These are phyloP conservation scores for Venturia effusa DNA, from an alignment of 2,329 filamentous ascomycete species.

Conservation along the genomic window DNA sequence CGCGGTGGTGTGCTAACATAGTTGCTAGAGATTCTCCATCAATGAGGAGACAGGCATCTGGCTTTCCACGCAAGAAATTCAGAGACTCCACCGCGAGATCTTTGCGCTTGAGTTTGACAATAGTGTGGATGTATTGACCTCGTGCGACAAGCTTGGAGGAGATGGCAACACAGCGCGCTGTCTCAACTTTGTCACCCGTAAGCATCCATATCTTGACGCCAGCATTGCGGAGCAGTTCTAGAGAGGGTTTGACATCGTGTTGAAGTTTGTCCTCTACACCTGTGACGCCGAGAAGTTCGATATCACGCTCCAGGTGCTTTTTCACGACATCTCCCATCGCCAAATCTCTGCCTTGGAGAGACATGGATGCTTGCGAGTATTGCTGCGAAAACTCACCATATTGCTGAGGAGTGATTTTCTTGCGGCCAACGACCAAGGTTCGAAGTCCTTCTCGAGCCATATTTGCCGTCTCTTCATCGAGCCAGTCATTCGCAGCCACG, in stretches of 20 bases:
- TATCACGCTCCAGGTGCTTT: constrained; percentile 71
- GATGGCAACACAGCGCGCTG: constrained; percentile 88
- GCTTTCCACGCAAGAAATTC: constrained; percentile 76
- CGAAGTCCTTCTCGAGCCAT: constrained; percentile 96
- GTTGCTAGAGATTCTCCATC: constrained; percentile 84
- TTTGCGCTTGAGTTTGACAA: constrained; percentile 73
- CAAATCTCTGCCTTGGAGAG: constrained; percentile 67
- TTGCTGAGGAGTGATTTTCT: constrained; percentile 64
- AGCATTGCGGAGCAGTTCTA: constrained; percentile 90
- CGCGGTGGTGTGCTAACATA: constrained; percentile 71
- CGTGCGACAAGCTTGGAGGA: constrained; percentile 87
- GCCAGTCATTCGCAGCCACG: constrained; percentile 92
- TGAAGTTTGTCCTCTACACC: constrained; percentile 97
- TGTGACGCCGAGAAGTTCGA: constrained; percentile 93
- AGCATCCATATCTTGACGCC: constrained; percentile 99
- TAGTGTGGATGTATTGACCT: constrained; percentile 92
- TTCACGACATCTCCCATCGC: constrained; percentile 72
- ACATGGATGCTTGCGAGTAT: constrained; percentile 70
- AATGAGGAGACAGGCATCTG: constrained; percentile 79
- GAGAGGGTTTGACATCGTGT: constrained; percentile 84
- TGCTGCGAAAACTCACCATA: constrained; percentile 69
- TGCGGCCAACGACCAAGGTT: constrained; percentile 90
- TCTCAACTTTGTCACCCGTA: constrained; percentile 97
- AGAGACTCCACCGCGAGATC: constrained; percentile 79
- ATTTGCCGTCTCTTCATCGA: constrained; percentile 97